Base-by-base conservation (phyloP, 495 filamentous ascomycete species). In the Hapsidospora chrysogenum region DNA sequence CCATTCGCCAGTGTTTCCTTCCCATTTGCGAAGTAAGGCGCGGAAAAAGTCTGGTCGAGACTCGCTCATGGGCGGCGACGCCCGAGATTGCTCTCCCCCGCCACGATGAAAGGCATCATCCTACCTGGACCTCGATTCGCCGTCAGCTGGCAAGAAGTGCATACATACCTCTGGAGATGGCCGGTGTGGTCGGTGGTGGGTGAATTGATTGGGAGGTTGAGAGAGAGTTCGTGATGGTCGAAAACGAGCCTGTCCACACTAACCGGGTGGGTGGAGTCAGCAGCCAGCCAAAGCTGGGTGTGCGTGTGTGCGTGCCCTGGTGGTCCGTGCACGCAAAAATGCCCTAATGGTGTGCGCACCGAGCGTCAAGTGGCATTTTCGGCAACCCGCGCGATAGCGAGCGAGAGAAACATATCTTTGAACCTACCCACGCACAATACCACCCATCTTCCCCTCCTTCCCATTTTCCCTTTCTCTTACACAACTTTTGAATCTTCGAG, bases 61-160 rank as follows among this genome's bases (percentile, higher is more conserved):
- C 36, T 37, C 43, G 41, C 38, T 36, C 33, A n/a, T 34, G 29
- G 41, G 15, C 39, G 45, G 27, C 44, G 41, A 45, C 41, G 39
- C 35, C 31, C 17, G 27, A 54, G 61, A 65, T 65, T 65, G 58
- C 61, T 56, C 52, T 59, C 57, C 60, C 48, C 58, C 49, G 61
- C 60, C 63, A 54, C 53, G 41, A 56, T 54, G 52, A 59, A 61
- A 51, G 58, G 52, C 51, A 43, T 52, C 40, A 23, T 49, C 44
- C 44, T 57, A 40, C 42, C 47, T 31, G 33, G 43, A 31, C 6
- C 23, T 49, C 37, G 41, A 44, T 37, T 51, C 58, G 63, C 54
- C 40, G 30, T 49, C 32, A 30, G 32, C 29, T 33, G 32, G 33
- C 36, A 33, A 33, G 31, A 38, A 35, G 26, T 40, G 26, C 20